Base-by-base conservation (phyloP, 768 basidiomycete genomes). In the Pisolithus microcarpus region DNA sequence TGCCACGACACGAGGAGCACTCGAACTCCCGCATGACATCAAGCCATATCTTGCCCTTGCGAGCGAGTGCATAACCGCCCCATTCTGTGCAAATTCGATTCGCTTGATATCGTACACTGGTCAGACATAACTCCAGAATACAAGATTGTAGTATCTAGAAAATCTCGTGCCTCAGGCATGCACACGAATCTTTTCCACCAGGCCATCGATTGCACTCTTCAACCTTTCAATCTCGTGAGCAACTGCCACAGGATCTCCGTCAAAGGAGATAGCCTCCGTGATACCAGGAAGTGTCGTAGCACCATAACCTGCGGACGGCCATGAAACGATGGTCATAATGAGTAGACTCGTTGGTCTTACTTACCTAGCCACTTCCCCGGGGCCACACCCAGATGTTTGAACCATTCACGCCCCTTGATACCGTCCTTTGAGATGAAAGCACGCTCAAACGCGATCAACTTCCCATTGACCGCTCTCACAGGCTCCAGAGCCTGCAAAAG, bases 261-360 rank as follows among this genome's bases (percentile, higher is more conserved):
- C 87, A 40, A 84, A 72, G 16, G 77, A 78, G 58, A 92, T 75
- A 1, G 87, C 77, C 61, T 92, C 90, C 0, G 84, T 84, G 31
- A 92, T 66, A n/a, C 76, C 87, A 0, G 89, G 90, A 52, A 91
- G 72, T 0, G 87, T 87, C 2, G 88, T 91, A 1, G 88, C 86
- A 10, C 88, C 87, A 59, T 87, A 87, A 4, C 85, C 84, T 86
- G 58, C 28, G 11, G 7, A 6, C 18, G 18, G 26, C 24, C 30
- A 24, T 37, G 46, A 21, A 11, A 19, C 39, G 7, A 18, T 8
- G 15, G 9, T 30, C 30, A 26, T 23, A 23, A 19, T 43, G 24
- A 30, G 31, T 10, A 44, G 44, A 24, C 8, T 23, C n/a, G 11
- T 21, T 10, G 5, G 26, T 45, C 21, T 38, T 31, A 66, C 75